A percentile compares a stretch with the other conserved stretches of the same genome.
These are phyloP conservation scores for Copromyces sp. DNA, from an alignment of 495 filamentous ascomycete species.

Conservation along the genomic window DNA sequence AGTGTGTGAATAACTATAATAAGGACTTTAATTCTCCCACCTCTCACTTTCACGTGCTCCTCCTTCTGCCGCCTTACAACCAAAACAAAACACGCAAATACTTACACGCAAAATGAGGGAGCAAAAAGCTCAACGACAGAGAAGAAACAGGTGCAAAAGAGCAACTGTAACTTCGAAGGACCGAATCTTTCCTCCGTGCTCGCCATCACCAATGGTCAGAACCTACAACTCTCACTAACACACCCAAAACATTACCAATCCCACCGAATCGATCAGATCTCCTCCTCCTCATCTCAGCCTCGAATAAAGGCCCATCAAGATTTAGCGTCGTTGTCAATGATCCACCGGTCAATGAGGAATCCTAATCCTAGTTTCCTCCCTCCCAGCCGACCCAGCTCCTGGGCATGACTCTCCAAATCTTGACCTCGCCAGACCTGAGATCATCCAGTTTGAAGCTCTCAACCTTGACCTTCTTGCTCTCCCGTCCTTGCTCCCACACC, in stretches of 20 bases:
- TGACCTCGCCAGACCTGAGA: conserved; percentile 85
- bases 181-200: neutral
- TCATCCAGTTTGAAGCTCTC: conserved; percentile 93
- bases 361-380: conserved; percentile 3
- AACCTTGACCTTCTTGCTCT: conserved; percentile 87
- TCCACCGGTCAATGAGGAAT: neutral
- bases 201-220: neutral
- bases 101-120: neutral
- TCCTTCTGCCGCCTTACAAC: neutral
- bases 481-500: conserved; percentile 89
- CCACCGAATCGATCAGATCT: neutral
- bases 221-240: neutral
- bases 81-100: neutral
- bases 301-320: neutral
- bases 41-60: neutral
- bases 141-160: neutral
- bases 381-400: conserved; percentile 89
- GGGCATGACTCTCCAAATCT: conserved; percentile 94
- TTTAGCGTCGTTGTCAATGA: neutral
- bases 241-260: neutral
- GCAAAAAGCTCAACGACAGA: neutral
- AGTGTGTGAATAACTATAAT: neutral
- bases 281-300: neutral
- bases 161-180: neutral
- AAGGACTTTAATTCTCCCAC: neutral